Evolutionary conservation across 129 eudicot species (phyloP).

Genomic region (Ambrosia artemisiifolia): DNA sequence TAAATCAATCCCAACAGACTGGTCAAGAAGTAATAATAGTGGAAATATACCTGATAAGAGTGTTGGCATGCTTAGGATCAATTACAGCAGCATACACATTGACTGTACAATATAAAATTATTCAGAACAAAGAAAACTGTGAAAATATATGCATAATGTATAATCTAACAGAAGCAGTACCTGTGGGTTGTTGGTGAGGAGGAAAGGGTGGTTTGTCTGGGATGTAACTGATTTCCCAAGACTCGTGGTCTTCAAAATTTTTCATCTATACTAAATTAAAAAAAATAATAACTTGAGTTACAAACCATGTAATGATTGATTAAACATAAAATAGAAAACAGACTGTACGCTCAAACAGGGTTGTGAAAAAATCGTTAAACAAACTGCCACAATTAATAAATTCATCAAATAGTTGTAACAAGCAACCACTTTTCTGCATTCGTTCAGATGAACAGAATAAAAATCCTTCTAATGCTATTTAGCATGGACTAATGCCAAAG

Average conservation of each 20-base stretch:
- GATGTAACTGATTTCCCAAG: conserved; percentile 66
- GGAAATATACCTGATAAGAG: conserved; percentile 63
- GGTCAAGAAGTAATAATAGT: background rate
- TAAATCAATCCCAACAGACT: background rate
- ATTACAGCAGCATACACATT: conserved; percentile 63
- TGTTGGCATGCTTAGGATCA: conserved; percentile 66
- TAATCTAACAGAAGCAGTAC: conserved; percentile 29
- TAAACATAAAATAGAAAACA: too few species aligned
- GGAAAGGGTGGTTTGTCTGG: conserved; percentile 69
- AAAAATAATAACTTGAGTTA: background rate
- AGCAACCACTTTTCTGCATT: too few species aligned
- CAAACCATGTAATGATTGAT: too few species aligned
- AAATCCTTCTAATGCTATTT: too few species aligned
- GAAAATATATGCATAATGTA: background rate
- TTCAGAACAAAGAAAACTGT: conserved; percentile 3
- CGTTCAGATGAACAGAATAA: too few species aligned
- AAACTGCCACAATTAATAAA: too few species aligned
- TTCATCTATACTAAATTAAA: conserved; percentile 25
- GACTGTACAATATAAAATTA: conserved; percentile 35
- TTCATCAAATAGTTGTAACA: too few species aligned
- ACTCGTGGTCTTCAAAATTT: conserved; percentile 18
- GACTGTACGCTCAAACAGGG: too few species aligned
- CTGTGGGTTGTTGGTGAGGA: conserved; percentile 74
- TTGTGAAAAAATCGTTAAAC: too few species aligned
- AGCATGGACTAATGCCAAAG: too few species aligned